A percentile compares a stretch with the other conserved stretches of the same genome.
Evolutionary conservation across 495 filamentous ascomycete genomes (phyloP).

Genomic region (Oidiodendron maius): DNA sequence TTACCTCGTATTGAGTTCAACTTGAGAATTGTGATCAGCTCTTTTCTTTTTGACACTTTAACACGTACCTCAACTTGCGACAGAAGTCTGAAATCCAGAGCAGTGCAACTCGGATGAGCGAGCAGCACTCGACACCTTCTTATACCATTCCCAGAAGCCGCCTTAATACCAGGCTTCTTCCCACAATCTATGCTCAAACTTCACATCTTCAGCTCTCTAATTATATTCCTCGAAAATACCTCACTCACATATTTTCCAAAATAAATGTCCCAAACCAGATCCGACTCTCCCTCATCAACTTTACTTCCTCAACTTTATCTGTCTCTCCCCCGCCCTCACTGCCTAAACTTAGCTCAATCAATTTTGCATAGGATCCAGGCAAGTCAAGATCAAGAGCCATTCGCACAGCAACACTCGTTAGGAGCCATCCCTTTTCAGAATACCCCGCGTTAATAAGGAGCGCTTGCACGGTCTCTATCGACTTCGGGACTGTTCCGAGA

Average conservation of each 20-base stretch:
- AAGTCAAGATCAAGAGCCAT: conserved; percentile 41
- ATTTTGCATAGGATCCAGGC: conserved; percentile 35
- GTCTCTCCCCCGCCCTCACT: conserved; percentile 10
- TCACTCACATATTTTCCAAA: conserved; percentile 40
- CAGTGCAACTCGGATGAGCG: conserved; percentile 33
- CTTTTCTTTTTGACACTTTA: no score
- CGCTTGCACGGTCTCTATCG: conserved; percentile 42
- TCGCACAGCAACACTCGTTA: conserved; percentile 40
- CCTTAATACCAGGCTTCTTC: conserved; percentile 38
- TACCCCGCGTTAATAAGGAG: conserved; percentile 43
- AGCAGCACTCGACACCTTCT: conserved; percentile 39
- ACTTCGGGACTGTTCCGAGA: conserved; percentile 29
- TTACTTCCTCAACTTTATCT: conserved; percentile 24
- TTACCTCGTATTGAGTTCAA: conserved; percentile 37
- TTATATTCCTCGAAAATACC: not conserved
- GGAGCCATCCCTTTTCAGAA: conserved; percentile 38
- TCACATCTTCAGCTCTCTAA: not conserved
- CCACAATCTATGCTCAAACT: conserved; percentile 47
- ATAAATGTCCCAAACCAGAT: conserved; percentile 43
- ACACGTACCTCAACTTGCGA: conserved; percentile 44
- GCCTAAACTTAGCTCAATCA: conserved; percentile 24
- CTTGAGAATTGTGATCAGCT: conserved; percentile 25
- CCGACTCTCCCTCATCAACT: conserved; percentile 34
- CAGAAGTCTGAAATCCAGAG: conserved; percentile 42
- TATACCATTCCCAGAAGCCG: conserved; percentile 31